Base-by-base conservation (phyloP, 2,329 filamentous ascomycete species). In the Sarocladium strictum region DNA sequence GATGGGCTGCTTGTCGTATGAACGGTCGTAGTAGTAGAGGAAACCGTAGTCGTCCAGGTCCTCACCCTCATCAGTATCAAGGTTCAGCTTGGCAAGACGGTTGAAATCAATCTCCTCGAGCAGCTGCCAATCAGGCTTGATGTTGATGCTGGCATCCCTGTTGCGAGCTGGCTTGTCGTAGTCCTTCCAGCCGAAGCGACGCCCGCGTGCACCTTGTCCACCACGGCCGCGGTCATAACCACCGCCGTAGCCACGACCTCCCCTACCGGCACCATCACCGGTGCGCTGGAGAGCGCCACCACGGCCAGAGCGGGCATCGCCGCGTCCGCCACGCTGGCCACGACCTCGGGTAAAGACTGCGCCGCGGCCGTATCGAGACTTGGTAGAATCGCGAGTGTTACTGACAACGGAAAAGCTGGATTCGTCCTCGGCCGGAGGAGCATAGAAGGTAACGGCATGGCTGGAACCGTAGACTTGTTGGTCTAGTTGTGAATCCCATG, bases 31-130 rank as follows among this genome's bases (percentile, higher is more conserved):
- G 82, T 94, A 90, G 84, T 97, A 93, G 55, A 99, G 81, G 85
- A 97, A 99, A 61, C 94, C 94, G 71, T 97, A 97, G 72, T 84
- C 86, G 63, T 96, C 93, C 58, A 99, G 75, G 67, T 99, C 94
- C 75, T 99, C 94, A 66, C 94, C 94, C 53, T 96, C 90, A 62
- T 93, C 90, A 15, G 91, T 86, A 65, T 97, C 94, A 58, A 99
- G 82, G 76, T 97, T 99, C 65, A 99, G 83, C 82, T 99, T 99
- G 63, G 84, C 81, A 63, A 99, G 83, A 62, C 94, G 88, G 77
- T 90, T 93, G 77, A 96, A 99, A 73, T 99, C 94, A 70, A 99
- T 97, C 80, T 99, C 94, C 76, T 99, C 94, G 65, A 97, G 79
- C 76, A 99, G 83, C 67, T 85, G 82, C 94, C 94, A 99, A 70